Evolutionary conservation across 2,329 filamentous ascomycete genomes (phyloP).

Genomic region (Fusarium bactridioides): DNA sequence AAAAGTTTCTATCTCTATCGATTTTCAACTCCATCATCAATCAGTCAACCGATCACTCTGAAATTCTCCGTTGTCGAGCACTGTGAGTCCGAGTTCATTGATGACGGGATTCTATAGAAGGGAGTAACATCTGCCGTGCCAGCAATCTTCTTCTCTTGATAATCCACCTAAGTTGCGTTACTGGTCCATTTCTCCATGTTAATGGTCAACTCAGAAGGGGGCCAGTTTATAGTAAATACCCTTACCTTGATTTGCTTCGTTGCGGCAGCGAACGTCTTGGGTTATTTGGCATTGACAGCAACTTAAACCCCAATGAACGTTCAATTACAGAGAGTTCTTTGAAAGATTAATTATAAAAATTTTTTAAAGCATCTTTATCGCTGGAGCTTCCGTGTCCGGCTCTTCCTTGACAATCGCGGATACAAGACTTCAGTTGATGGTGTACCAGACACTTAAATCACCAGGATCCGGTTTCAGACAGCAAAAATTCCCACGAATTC

Average conservation of each 20-base stretch:
- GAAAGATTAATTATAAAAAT: not conserved
- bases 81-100: not conserved
- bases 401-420: not conserved
- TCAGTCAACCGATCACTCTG: not conserved
- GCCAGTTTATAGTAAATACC: not conserved
- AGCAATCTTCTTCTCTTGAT: not conserved
- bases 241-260: not conserved
- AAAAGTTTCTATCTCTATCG: rapidly evolving
- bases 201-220: not conserved
- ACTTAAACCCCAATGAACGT: too few species aligned
- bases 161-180: not conserved
- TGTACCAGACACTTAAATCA: too few species aligned
- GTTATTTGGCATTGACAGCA: not conserved
- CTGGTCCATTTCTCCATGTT: not conserved
- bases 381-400: not conserved
- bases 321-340: not conserved
- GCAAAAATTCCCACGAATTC: not conserved
- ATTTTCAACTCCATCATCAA: rapidly evolving
- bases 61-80: not conserved
- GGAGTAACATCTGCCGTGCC: not conserved
- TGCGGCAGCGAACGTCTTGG: too few species aligned
- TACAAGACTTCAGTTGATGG: not conserved
- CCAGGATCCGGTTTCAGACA: too few species aligned
- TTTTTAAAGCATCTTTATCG: not conserved
- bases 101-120: not conserved